Evolutionary conservation across 805 yeast genomes (phyloP).

Genomic region (Candida bentonensis): DNA sequence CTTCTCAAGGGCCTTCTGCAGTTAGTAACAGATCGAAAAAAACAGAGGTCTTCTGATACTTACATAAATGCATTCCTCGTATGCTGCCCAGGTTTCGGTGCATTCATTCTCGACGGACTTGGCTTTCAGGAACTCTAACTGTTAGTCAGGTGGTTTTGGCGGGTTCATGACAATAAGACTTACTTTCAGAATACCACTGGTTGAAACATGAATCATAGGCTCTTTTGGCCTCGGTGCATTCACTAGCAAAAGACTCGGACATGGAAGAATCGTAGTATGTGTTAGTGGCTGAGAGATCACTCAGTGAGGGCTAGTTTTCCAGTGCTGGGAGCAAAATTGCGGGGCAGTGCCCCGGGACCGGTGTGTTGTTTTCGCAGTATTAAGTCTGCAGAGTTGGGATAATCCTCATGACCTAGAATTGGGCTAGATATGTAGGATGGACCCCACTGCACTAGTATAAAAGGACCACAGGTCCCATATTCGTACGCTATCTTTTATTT

Average conservation of each 20-base stretch:
- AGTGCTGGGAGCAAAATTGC: too few relatives aligned
- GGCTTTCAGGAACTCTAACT: conserved; percentile 33
- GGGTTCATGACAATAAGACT: conserved; percentile 12
- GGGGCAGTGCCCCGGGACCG: too few relatives aligned
- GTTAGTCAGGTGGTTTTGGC: conserved; percentile 11
- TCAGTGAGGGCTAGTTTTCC: too few relatives aligned
- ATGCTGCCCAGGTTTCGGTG: conserved; percentile 74
- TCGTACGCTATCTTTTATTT: too few relatives aligned
- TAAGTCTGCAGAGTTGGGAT: too few relatives aligned
- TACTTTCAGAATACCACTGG: conserved; percentile 83
- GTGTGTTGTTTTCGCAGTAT: too few relatives aligned
- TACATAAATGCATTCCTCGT: conserved; percentile 75
- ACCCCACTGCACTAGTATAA: too few relatives aligned
- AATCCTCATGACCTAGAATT: too few relatives aligned
- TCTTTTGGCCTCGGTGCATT: conserved; percentile 77
- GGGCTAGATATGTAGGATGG: too few relatives aligned
- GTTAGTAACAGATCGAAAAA: conserved; percentile 3
- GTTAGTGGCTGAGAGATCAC: too few relatives aligned
- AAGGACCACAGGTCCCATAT: too few relatives aligned
- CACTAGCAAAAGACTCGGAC: conserved; percentile 92
- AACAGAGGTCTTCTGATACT: conserved; percentile 12
- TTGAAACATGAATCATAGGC: conserved; percentile 89
- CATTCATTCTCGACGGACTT: conserved; percentile 70
- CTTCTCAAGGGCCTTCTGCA: conserved; percentile 38
- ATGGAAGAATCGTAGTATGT: too few relatives aligned